Conservation (phyloP, 352 stramenopile species). For the Ophiocytium majus region DNA sequence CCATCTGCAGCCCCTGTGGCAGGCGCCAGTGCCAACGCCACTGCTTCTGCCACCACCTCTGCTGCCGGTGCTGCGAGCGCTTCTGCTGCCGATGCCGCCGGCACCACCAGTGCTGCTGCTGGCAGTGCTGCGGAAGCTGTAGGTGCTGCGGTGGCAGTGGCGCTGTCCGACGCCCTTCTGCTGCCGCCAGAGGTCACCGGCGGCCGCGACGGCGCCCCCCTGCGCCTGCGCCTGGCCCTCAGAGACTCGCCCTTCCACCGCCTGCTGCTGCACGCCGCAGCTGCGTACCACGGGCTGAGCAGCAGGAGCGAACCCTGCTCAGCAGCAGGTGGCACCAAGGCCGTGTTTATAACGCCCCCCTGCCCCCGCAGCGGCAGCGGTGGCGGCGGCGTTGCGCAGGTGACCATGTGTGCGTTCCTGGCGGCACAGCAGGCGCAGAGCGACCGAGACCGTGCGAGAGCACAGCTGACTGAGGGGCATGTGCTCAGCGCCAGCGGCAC, state of each 20-base stretch:
- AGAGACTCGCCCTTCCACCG: background rate
- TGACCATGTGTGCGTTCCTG: background rate
- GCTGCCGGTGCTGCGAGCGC: too few relatives aligned
- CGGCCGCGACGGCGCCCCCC: too few relatives aligned
- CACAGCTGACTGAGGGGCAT: background rate
- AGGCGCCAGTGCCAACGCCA: too few relatives aligned
- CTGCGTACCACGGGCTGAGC: background rate
- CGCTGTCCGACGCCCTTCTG: background rate
- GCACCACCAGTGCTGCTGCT: too few relatives aligned
- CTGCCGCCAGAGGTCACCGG: background rate
- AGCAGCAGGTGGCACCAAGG: background rate
- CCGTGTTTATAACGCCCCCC: background rate
- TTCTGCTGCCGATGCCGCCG: too few relatives aligned
- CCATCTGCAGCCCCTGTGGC: too few relatives aligned
- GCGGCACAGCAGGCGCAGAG: background rate
- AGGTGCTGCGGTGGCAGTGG: too few relatives aligned
- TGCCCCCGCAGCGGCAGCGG: too few relatives aligned
- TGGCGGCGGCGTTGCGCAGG: too few relatives aligned
- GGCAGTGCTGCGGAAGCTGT: too few relatives aligned
- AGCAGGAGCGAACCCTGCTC: background rate
- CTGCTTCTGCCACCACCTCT: too few relatives aligned
- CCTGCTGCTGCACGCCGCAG: conserved; percentile 3
- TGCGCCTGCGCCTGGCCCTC: background rate
- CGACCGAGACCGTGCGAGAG: background rate
- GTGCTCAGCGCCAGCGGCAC: too few relatives aligned